phyloP scores from a whole-genome alignment of 176 grass and related monocot genomes.

The Ensete glaucum region DNA sequence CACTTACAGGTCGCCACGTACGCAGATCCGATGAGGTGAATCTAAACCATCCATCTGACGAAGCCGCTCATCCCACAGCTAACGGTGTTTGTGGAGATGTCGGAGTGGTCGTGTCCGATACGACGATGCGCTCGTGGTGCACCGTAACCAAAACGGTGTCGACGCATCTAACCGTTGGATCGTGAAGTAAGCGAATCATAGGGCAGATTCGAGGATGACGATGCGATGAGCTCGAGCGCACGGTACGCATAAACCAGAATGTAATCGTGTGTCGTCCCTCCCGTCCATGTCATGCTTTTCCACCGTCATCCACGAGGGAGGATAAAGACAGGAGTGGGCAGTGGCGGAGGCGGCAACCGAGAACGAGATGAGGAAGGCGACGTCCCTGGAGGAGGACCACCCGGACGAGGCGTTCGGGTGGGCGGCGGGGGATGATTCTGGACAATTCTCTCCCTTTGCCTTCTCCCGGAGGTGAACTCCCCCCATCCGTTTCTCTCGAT shows the following conservation, averaged over 20 bases:
- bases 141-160: too few relatives aligned
- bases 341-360: neutral
- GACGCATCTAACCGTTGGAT: too few relatives aligned
- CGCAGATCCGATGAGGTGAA: neutral
- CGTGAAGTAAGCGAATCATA: neutral
- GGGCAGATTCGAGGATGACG: neutral
- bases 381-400: conserved; percentile 1
- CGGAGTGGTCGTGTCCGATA: too few relatives aligned
- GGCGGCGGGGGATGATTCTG: conserved; percentile 4
- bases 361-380: conserved; percentile 1
- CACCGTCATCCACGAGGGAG: too few relatives aligned
- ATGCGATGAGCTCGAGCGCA: too few relatives aligned
- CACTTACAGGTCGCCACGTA: too few relatives aligned
- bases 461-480: conserved; percentile 12
- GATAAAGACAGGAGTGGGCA: neutral
- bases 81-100: too few relatives aligned
- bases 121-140: too few relatives aligned
- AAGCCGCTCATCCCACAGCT: too few relatives aligned
- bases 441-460: conserved; percentile 3
- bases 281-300: too few relatives aligned
- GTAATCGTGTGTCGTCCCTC: too few relatives aligned
- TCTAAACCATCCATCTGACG: neutral
- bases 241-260: too few relatives aligned
- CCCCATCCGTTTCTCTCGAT: neutral
- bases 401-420: conserved; percentile 14